These are phyloP conservation scores for Papiliotrema nemorosa DNA, from an alignment of 1,284 basidiomycete species.

Conservation along the genomic window DNA sequence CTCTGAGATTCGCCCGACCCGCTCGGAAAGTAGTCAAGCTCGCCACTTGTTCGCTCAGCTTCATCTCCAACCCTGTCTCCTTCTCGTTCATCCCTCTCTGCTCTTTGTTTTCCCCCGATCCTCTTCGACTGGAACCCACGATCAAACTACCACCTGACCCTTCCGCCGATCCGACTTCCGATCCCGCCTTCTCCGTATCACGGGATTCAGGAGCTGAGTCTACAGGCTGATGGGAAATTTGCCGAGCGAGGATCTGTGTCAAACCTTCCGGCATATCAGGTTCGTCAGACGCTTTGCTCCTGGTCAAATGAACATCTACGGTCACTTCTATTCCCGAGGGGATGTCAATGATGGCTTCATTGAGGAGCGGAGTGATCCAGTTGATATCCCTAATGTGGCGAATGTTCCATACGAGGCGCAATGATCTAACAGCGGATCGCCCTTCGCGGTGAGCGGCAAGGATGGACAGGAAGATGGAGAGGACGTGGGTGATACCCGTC, in stretches of 20 bases:
- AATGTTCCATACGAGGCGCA: slow-evolving; percentile 41
- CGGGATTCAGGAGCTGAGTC: not conserved
- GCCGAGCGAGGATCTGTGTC: not conserved
- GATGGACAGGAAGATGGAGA: slow-evolving; percentile 31
- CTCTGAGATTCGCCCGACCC: slow-evolving; percentile 11
- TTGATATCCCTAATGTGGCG: slow-evolving; percentile 26
- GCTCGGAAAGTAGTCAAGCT: slow-evolving; percentile 5
- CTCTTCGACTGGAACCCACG: not conserved
- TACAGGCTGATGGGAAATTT: too few species aligned
- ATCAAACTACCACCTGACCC: not conserved
- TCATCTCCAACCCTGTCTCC: not conserved
- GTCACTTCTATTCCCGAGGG: not conserved
- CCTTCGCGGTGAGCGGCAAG: slow-evolving; percentile 26
- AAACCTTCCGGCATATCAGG: slow-evolving; percentile 5
- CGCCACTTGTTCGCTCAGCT: not conserved
- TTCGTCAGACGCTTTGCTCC: not conserved
- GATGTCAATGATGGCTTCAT: not conserved
- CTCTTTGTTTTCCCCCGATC: not conserved
- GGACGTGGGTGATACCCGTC: slow-evolving; percentile 40
- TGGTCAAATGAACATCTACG: slow-evolving; percentile 5
- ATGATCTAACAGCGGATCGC: slow-evolving; percentile 21
- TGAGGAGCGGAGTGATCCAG: slow-evolving; percentile 28
- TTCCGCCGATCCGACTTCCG: too few species aligned
- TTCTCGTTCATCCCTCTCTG: not conserved
- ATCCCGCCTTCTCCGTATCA: not conserved